phyloP scores from a whole-genome alignment of 192 early-diverging fungal species.

The Coemansia guatemalensis region DNA sequence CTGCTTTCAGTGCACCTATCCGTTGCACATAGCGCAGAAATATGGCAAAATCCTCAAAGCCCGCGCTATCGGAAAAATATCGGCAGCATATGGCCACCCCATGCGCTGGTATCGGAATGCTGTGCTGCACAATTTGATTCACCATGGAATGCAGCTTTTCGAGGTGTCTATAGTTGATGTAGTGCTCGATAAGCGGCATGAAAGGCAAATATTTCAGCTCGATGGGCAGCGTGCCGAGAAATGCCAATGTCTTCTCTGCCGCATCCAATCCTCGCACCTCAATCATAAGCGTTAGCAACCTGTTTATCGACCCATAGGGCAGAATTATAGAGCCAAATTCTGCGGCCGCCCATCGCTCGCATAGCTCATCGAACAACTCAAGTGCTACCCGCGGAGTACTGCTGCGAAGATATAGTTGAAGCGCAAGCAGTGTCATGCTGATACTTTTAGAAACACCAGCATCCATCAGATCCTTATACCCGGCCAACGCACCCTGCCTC shows the following conservation, averaged over 20 bases:
- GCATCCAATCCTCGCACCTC: constrained; percentile 16
- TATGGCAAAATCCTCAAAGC: constrained; percentile 22
- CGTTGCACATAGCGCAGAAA: constrained; percentile 49
- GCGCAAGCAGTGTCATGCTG: constrained; percentile 8
- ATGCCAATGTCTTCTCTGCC: constrained; percentile 24
- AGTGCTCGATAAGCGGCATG: constrained; percentile 35
- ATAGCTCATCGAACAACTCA: constrained; percentile 17
- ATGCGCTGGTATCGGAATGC: constrained; percentile 17
- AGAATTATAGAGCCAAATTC: constrained; percentile 14
- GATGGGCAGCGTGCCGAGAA: constrained; percentile 23
- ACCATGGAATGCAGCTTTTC: constrained; percentile 25
- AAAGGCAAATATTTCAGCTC: constrained; percentile 22
- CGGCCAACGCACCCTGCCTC: constrained; percentile 15
- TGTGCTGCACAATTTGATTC: constrained; percentile 27
- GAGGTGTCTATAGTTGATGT: constrained; percentile 13
- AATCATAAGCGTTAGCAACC: constrained; percentile 16
- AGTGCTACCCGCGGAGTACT: constrained; percentile 5
- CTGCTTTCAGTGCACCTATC: constrained; percentile 4
- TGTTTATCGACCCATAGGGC: background rate
- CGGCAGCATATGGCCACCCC: constrained; percentile 24
- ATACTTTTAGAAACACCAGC: constrained; percentile 22
- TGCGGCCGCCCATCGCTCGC: constrained; percentile 5
- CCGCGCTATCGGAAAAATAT: constrained; percentile 11
- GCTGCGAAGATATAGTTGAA: constrained; percentile 13
- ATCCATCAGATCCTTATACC: constrained; percentile 15